Evolutionary conservation across 2,329 filamentous ascomycete genomes (phyloP), one percentile per base, ranked within the genome.

Genomic region (Chaetothyriales sp.): DNA sequence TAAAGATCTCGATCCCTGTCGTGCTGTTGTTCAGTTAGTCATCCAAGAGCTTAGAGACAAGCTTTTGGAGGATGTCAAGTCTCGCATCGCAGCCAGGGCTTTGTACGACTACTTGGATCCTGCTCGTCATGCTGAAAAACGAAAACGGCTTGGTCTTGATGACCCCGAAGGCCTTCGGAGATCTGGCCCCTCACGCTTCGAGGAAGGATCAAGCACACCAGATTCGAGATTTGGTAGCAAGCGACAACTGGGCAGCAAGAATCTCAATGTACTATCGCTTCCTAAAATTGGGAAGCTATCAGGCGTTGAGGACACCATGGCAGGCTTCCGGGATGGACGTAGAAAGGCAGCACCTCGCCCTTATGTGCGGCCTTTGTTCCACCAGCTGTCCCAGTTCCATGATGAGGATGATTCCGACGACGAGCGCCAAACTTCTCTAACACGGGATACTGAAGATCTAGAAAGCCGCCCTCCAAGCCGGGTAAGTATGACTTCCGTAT

Each of bases 321-420:
- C 76, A 59, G 78, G 76, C 7, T 84, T 86, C 63, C 72, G 81
- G 49, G 82, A 87, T 61, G 86, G 85, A 76, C 64, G 80, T 51
- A 73, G 77, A 50, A 77, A 75, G 57, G 70, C 72, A 44, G 66
- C 73, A 42, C 77, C 67, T 63, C 81, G 80, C 54, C 77, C 80
- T 20, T 80, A 88, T 64, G 72, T 75, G 15, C 80, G 88, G 49
- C 85, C 86, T 5, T 74, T 96, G 18, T 87, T 95, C 64, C 84
- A 94, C 67, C 79, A 81, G 32, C 73, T 92, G 55, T 77, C 84
- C 57, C 78, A 82, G 57, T 78, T 84, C 62, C 79, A 83, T 55
- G 84, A 84, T 55, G 84, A 84, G 39, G 86, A 95, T 64, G 86
- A 95, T 64, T 93, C 87, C 0, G 89, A 95, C 57, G 89, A 93